Base-by-base conservation (phyloP, 2,329 filamentous ascomycete species). In the Hymenotorrendiella dingleyae region DNA sequence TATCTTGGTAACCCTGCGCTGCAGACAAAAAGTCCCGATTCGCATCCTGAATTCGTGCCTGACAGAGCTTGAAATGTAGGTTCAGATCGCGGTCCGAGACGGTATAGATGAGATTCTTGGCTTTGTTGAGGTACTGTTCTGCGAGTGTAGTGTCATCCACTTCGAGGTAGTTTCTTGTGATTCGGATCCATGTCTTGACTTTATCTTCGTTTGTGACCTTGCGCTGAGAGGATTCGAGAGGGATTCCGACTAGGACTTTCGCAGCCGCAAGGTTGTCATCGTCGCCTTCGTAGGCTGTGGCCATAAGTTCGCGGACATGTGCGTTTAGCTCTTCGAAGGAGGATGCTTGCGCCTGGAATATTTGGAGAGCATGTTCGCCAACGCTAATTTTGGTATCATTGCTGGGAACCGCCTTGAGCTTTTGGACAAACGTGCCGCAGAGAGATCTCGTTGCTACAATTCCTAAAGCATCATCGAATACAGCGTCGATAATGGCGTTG, bases 141-240 rank as follows among this genome's bases (percentile, higher is more conserved):
- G 93, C 93, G 26, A 78, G 75, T 1, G 84, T 88, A 7, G 87
- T 84, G 67, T 97, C 90, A 62, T 95, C 91, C 36, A 90, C 87
- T 68, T 98, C 91, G 49, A 98, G 78, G 62, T 93, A 94, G 70
- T 94, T 85, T 49, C 93, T 80, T 61, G 94, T 89, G 60, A 98
- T 95, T 47, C 91, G 86, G 54, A 97, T 84, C 87, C 91, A 97
- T 42, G 93, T 78, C 42, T 74, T 73, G 7, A 88, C 87, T 66
- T 89, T 90, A 54, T 91, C 85, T 56, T 86, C 80, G 61, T 89
- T 82, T 21, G 82, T 80, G 26, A 96, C 81, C 43, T 85, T 81
- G 36, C 91, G 83, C 68, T 95, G 89, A 2, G 89, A 90, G 44
- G 79, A 84, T 61, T 98, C 91, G 35, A 97, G 80, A 24, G 89